phyloP scores from a whole-genome alignment of 768 basidiomycete genomes.

The Cyathus striatus region DNA sequence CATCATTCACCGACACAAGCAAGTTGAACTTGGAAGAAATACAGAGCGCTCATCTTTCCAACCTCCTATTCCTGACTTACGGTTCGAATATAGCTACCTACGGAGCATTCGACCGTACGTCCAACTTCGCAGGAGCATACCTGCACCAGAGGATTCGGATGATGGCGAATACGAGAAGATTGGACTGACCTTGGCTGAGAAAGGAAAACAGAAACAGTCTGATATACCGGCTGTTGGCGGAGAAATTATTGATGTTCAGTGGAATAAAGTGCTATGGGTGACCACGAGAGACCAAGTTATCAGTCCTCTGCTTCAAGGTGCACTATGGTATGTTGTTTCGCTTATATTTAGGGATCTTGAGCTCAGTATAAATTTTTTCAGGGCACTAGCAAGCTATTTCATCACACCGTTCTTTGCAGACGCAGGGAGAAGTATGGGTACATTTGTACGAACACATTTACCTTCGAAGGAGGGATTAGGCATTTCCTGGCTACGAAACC shows the following conservation, averaged over 20 bases:
- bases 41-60: constrained; percentile 22
- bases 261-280: constrained; percentile 56
- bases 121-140: constrained; percentile 25
- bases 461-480: constrained; percentile 32
- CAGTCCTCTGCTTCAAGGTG: constrained; percentile 62
- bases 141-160: constrained; percentile 8
- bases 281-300: constrained; percentile 67
- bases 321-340: constrained; percentile 47
- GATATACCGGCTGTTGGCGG: constrained; percentile 6
- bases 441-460: constrained; percentile 17
- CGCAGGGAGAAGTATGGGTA: constrained; percentile 28
- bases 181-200: constrained; percentile 7
- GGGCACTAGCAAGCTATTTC: constrained; percentile 42
- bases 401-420: constrained; percentile 32
- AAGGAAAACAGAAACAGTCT: constrained; percentile 12
- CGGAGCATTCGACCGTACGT: constrained; percentile 53
- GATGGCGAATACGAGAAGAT: constrained; percentile 28
- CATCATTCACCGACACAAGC: constrained; percentile 17
- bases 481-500: constrained; percentile 36
- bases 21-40: constrained; percentile 9
- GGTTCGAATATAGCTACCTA: constrained; percentile 71
- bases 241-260: constrained; percentile 42
- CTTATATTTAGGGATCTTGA: neutral
- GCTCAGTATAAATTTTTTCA: constrained; percentile 10
- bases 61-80: constrained; percentile 66